Percentiles rank a stretch among this genome's conserved stretches.
phyloP scores from a whole-genome alignment of 1,284 basidiomycete species.

The Leccinum fuscescens region DNA sequence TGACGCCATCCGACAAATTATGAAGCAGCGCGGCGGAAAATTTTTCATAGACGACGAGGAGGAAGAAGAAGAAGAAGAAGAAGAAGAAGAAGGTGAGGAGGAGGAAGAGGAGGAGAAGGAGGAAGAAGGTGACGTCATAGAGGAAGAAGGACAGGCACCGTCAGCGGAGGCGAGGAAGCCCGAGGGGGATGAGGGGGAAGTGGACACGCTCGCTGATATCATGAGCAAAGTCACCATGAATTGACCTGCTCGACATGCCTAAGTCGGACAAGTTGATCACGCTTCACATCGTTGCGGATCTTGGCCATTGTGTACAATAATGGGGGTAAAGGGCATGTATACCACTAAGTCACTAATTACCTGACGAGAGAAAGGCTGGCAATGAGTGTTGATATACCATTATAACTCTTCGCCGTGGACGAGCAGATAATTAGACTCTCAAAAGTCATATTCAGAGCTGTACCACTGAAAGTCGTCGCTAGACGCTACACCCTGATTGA shows the following conservation, averaged over 20 bases:
- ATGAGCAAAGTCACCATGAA: conserved; percentile 54
- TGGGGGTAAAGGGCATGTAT: conserved; percentile 19
- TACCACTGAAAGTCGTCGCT: background rate
- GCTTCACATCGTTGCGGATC: conserved; percentile 1
- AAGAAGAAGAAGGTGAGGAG: conserved; percentile 6
- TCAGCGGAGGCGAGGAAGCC: conserved; percentile 25
- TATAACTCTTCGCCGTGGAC: background rate
- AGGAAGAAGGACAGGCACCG: conserved; percentile 35
- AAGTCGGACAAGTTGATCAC: background rate
- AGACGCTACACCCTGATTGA: background rate
- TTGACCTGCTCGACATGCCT: conserved; percentile 17
- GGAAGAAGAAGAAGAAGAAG: conserved; percentile 32
- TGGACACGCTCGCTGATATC: conserved; percentile 60
- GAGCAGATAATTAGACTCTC: background rate
- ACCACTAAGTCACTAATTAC: conserved; percentile 22
- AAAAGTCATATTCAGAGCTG: background rate
- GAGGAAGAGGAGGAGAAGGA: conserved; percentile 32
- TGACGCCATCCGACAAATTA: conserved; percentile 55
- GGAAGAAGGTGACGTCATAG: conserved; percentile 34
- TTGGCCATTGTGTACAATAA: background rate
- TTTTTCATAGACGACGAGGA: conserved; percentile 71
- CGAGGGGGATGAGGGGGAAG: conserved; percentile 42
- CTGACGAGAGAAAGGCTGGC: conserved; percentile 4
- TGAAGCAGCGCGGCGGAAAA: conserved; percentile 69
- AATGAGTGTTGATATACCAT: conserved; percentile 1